These are phyloP conservation scores for Pythium phragmitis DNA, from an alignment of 352 stramenopile species.

Conservation along the genomic window DNA sequence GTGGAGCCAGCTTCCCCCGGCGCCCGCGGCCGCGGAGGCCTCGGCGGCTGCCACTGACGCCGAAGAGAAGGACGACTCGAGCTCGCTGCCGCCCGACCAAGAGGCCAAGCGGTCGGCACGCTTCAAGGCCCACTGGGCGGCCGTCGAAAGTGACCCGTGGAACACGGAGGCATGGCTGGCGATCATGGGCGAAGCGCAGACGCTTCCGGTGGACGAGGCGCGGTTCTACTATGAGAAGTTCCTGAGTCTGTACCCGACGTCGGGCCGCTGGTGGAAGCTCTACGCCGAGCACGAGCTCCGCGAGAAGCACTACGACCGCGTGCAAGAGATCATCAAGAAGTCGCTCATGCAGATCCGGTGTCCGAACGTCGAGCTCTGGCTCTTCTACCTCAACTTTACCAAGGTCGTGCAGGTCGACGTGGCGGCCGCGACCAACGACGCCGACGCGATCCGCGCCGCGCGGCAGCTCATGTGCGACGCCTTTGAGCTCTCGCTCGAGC, in stretches of 20 bases:
- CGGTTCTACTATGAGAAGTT: constrained; percentile 81
- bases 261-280: constrained; percentile 84
- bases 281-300: constrained; percentile 84
- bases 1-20: constrained; percentile 47
- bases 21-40: constrained; percentile 1
- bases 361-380: constrained; percentile 82
- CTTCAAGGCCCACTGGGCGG: constrained; percentile 57
- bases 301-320: constrained; percentile 84
- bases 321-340: constrained; percentile 88
- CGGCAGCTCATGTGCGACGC: constrained; percentile 83
- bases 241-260: constrained; percentile 65
- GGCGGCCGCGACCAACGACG: constrained; percentile 58
- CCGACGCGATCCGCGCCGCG: constrained; percentile 52
- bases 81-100: constrained; percentile 21
- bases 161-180: constrained; percentile 78
- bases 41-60: not conserved
- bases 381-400: constrained; percentile 88
- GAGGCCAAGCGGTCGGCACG: constrained; percentile 43
- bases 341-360: constrained; percentile 84
- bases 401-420: constrained; percentile 84
- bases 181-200: constrained; percentile 78
- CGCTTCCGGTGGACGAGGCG: constrained; percentile 58
- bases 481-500: constrained; percentile 79
- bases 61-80: constrained; percentile 13
- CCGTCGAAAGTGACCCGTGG: constrained; percentile 61